Percentiles rank a stretch among this genome's conserved stretches.
Conservation (phyloP, 2,329 filamentous ascomycete species). For the Stenocarpella maydis region DNA sequence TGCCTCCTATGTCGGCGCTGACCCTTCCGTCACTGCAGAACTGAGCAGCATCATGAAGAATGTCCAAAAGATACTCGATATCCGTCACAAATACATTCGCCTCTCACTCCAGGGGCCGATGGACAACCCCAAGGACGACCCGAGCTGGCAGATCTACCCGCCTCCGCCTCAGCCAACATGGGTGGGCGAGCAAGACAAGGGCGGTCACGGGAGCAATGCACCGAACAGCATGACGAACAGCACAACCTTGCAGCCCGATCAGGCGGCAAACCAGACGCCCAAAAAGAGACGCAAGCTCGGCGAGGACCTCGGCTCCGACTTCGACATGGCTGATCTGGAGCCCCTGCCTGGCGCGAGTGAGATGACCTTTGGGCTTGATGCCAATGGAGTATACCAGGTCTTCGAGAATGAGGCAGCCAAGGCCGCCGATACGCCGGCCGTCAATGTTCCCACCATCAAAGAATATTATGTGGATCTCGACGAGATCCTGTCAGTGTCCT, state of each 20-base stretch:
- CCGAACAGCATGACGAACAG: slow-evolving; percentile 52
- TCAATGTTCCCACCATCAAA: slow-evolving; percentile 88
- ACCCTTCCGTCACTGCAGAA: slow-evolving; percentile 84
- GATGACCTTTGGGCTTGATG: slow-evolving; percentile 81
- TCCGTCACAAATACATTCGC: slow-evolving; percentile 87
- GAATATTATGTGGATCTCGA: slow-evolving; percentile 98
- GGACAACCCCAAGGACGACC: slow-evolving; percentile 88
- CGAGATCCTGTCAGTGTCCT: slow-evolving; percentile 84
- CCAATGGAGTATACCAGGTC: slow-evolving; percentile 90
- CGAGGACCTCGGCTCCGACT: slow-evolving; percentile 90
- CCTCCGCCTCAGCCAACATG: slow-evolving; percentile 91
- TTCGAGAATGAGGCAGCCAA: slow-evolving; percentile 74
- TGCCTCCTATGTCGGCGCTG: slow-evolving; percentile 74
- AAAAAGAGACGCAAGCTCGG: slow-evolving; percentile 82
- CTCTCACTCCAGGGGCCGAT: slow-evolving; percentile 82
- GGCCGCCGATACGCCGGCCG: slow-evolving; percentile 72
- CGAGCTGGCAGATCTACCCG: slow-evolving; percentile 88
- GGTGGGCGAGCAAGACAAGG: slow-evolving; percentile 63
- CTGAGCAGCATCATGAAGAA: slow-evolving; percentile 87
- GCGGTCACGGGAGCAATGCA: slow-evolving; percentile 43
- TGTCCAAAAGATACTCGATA: slow-evolving; percentile 87
- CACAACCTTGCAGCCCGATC: slow-evolving; percentile 50
- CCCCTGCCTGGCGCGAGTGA: slow-evolving; percentile 76
- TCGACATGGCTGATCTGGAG: slow-evolving; percentile 79
- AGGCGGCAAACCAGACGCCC: slow-evolving; percentile 44